Evolutionary conservation across 495 filamentous ascomycete species (phyloP).

Genomic region (Aspergillus asperescens): DNA sequence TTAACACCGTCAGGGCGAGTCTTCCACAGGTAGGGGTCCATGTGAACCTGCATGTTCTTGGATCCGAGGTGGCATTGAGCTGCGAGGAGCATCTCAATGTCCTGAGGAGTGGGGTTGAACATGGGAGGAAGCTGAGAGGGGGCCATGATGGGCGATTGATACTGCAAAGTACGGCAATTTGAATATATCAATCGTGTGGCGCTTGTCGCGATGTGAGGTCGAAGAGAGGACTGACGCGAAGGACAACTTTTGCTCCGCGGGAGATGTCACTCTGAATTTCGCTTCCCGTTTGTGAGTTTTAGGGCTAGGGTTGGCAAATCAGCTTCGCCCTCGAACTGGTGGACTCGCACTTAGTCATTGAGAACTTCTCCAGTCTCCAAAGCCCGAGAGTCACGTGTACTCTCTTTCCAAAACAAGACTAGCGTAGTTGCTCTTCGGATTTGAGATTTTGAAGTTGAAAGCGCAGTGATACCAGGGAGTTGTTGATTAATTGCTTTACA

Average conservation of each 20-base stretch:
- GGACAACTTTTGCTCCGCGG: constrained; percentile 31
- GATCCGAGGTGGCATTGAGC: constrained; percentile 95
- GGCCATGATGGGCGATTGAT: constrained; percentile 77
- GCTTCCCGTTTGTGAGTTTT: constrained; percentile 41
- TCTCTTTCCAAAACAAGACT: constrained; percentile 16
- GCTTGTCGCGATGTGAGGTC: constrained; percentile 42
- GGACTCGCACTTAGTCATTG: background rate
- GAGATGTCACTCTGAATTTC: constrained; percentile 30
- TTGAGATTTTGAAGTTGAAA: constrained; percentile 29
- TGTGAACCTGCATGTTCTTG: constrained; percentile 98
- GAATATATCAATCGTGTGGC: constrained; percentile 51
- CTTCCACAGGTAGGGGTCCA: constrained; percentile 99
- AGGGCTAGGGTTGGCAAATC: constrained; percentile 36
- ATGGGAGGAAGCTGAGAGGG: constrained; percentile 82
- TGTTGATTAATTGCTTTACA: background rate
- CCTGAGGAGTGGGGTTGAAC: constrained; percentile 79
- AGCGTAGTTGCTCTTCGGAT: constrained; percentile 21
- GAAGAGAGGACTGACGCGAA: constrained; percentile 35
- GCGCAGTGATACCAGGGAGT: background rate
- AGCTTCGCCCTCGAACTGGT: background rate
- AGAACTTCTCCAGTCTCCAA: background rate
- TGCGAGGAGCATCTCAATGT: constrained; percentile 98
- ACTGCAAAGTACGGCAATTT: constrained; percentile 41
- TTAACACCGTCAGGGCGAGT: constrained; percentile 96
- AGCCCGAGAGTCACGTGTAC: constrained; percentile 10